These are phyloP conservation scores for Acer yangbiense DNA, from an alignment of 345 rosid genomes.

Conservation along the genomic window DNA sequence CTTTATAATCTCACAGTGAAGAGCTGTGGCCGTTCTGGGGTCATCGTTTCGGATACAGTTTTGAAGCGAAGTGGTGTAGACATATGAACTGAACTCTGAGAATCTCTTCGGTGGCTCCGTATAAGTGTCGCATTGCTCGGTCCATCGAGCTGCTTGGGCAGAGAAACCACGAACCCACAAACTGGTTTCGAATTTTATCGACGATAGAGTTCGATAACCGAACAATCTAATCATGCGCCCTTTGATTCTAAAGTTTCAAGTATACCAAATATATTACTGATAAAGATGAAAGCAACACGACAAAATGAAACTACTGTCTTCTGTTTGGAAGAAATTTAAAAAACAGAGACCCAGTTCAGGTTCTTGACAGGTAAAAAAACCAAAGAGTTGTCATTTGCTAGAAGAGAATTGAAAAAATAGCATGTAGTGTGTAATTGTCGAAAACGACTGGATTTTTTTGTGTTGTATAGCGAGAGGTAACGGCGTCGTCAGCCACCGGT, in stretches of 20 bases:
- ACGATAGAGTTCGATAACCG: background rate
- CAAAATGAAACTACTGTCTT: no score
- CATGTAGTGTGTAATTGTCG: no score
- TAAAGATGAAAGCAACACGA: no score
- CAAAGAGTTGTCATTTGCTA: background rate
- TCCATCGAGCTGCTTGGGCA: conserved; percentile 24
- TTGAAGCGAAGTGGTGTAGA: conserved; percentile 57
- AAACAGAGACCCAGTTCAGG: background rate
- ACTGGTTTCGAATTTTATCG: conserved; percentile 9
- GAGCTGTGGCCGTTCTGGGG: conserved; percentile 33
- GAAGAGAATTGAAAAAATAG: no score
- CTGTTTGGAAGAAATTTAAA: no score
- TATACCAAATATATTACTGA: no score
- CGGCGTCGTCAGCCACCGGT: no score
- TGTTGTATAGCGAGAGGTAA: no score
- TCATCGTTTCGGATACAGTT: conserved; percentile 59
- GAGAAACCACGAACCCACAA: conserved; percentile 37
- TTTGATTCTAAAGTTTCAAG: background rate
- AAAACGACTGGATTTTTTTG: no score
- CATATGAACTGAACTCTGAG: conserved; percentile 43
- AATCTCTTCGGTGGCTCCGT: background rate
- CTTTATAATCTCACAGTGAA: conserved; percentile 63
- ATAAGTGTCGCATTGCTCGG: conserved; percentile 19
- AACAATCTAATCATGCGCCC: conserved; percentile 39
- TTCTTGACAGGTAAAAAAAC: background rate